phyloP scores from a whole-genome alignment of 176 grass and related monocot species.

The Avena atlantica region DNA sequence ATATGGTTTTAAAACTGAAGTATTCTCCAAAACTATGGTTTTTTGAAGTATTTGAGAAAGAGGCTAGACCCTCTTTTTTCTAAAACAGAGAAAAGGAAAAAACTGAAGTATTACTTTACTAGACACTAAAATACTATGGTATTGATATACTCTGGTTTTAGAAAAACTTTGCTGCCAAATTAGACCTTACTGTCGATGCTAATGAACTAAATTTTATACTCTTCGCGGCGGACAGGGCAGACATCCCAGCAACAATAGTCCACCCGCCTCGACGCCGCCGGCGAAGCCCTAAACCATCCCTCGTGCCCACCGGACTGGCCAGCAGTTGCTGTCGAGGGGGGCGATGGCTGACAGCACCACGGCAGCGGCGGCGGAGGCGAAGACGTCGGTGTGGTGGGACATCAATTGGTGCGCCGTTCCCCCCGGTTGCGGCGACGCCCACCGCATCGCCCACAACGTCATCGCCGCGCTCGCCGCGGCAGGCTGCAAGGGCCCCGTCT shows the following conservation, averaged over 20 bases:
- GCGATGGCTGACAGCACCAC: slow-evolving; percentile 40
- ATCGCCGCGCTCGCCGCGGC: slow-evolving; percentile 63
- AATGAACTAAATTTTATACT: background rate
- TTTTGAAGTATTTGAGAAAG: too few relatives aligned
- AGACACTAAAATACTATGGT: too few relatives aligned
- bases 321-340: background rate
- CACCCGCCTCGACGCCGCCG: slow-evolving; percentile 9
- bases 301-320: background rate
- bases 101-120: too few relatives aligned
- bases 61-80: too few relatives aligned
- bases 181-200: too few relatives aligned
- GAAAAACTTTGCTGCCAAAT: too few relatives aligned
- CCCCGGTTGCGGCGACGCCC: slow-evolving; percentile 56
- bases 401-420: slow-evolving; percentile 76
- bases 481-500: slow-evolving; percentile 64
- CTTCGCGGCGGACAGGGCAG: slow-evolving; percentile 18
- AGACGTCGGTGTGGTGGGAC: slow-evolving; percentile 94
- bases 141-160: too few relatives aligned
- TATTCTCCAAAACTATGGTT: too few relatives aligned
- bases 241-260: background rate
- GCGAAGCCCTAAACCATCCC: slow-evolving; percentile 38
- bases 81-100: too few relatives aligned
- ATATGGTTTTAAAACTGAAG: too few relatives aligned
- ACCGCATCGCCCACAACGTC: slow-evolving; percentile 73
- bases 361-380: slow-evolving; percentile 42